Conservation (phyloP, 176 grass and related monocot species). For the Avena eriantha region DNA sequence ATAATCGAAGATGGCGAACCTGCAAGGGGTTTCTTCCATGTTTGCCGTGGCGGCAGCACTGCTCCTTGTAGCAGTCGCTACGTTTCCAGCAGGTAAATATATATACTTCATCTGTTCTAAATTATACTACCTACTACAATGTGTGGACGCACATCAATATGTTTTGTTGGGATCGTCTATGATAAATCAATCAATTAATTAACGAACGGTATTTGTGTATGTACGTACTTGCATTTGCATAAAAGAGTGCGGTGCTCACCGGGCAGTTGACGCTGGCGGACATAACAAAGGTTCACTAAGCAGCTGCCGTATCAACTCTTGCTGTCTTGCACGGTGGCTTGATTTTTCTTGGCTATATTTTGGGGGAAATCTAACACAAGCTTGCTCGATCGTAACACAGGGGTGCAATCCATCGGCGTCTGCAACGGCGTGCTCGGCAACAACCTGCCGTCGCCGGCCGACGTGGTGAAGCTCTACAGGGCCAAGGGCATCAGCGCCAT, state of each 20-base stretch:
- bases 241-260: not conserved
- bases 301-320: not conserved
- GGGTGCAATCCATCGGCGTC: slow-evolving; percentile 58
- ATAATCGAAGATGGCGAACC: slow-evolving; percentile 23
- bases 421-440: slow-evolving; percentile 64
- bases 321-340: not conserved
- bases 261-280: not conserved
- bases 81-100: slow-evolving; percentile 40
- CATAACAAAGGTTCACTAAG: not conserved
- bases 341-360: not conserved
- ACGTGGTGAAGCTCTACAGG: slow-evolving; percentile 59
- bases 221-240: not conserved
- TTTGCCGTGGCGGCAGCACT: slow-evolving; percentile 17
- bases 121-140: not conserved
- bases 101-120: no score
- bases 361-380: not conserved
- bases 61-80: slow-evolving; percentile 36
- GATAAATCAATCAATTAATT: not conserved
- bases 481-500: slow-evolving; percentile 50
- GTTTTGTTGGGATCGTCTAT: not conserved
- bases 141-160: not conserved
- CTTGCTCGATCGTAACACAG: not conserved
- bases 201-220: not conserved
- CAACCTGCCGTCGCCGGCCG: slow-evolving; percentile 53
- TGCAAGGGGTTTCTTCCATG: not conserved